Percentiles rank a stretch among this genome's conserved stretches.
These are phyloP conservation scores for Reticulascus tulasneorum DNA, from an alignment of 2,329 filamentous ascomycete species.

Conservation along the genomic window DNA sequence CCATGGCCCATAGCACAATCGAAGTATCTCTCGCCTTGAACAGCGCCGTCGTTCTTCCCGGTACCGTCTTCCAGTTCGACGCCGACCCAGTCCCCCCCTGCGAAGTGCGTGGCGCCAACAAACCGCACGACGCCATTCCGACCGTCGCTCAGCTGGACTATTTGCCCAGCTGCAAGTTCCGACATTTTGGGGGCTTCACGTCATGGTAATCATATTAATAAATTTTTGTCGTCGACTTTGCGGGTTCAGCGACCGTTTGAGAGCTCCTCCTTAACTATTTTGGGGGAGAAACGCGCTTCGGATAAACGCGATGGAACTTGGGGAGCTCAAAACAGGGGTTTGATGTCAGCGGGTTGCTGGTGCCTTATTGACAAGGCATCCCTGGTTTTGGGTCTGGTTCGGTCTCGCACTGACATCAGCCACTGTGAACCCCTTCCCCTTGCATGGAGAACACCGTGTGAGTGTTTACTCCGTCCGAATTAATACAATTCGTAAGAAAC, in stretches of 20 bases:
- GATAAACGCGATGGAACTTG: slow-evolving; percentile 10
- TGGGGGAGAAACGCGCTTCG: too few species aligned
- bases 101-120: slow-evolving; percentile 74
- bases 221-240: slow-evolving; percentile 2
- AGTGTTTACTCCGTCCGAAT: too few species aligned
- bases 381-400: too few species aligned
- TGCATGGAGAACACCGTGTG: too few species aligned
- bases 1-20: slow-evolving; percentile 70
- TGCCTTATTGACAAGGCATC: too few species aligned
- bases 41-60: slow-evolving; percentile 92
- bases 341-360: too few species aligned
- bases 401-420: too few species aligned
- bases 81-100: slow-evolving; percentile 81
- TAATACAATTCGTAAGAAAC: too few species aligned
- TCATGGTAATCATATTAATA: slow-evolving; percentile 9
- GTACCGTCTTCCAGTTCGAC: slow-evolving; percentile 77
- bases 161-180: slow-evolving; percentile 64
- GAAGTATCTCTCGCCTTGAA: slow-evolving; percentile 85
- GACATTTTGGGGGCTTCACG: slow-evolving; percentile 39
- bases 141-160: slow-evolving; percentile 74
- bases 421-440: too few species aligned
- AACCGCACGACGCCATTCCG: slow-evolving; percentile 76
- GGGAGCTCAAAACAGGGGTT: slow-evolving; percentile 3
- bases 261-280: slow-evolving; percentile 12
- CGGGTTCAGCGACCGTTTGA: slow-evolving; percentile 1